These are phyloP conservation scores for Chlorella sp. DNA, from an alignment of 139 green algal species.

Conservation along the genomic window DNA sequence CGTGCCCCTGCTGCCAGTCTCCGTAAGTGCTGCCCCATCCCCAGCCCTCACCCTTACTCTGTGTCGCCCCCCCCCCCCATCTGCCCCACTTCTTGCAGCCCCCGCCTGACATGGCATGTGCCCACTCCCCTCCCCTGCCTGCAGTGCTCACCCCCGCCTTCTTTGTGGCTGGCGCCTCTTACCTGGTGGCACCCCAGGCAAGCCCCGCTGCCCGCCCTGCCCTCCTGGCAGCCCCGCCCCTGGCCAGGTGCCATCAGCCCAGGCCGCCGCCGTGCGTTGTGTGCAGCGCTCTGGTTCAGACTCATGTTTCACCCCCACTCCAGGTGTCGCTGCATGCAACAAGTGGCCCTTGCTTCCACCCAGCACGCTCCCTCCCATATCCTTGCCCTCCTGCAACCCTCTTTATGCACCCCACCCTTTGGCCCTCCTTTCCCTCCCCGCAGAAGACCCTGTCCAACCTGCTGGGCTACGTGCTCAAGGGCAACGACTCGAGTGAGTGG, in stretches of 20 bases:
- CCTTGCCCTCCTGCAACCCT: no score
- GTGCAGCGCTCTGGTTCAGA: neutral
- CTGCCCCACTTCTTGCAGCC: neutral
- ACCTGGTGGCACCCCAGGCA: slow-evolving; percentile 38
- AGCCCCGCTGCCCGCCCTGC: neutral
- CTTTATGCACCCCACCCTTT: no score
- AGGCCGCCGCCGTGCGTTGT: neutral
- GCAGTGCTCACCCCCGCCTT: slow-evolving; percentile 47
- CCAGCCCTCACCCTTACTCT: neutral
- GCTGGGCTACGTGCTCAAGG: slow-evolving; percentile 48
- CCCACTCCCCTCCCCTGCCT: neutral
- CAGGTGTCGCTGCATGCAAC: neutral
- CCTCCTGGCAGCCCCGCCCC: no score
- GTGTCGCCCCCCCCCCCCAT: neutral
- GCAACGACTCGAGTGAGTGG: slow-evolving; percentile 34
- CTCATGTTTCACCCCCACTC: neutral
- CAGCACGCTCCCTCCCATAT: neutral
- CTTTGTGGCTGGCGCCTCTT: slow-evolving; percentile 48
- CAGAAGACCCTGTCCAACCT: slow-evolving; percentile 49
- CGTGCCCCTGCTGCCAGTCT: no score
- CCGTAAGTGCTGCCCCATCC: no score
- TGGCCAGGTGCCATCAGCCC: no score
- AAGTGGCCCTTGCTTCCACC: no score
- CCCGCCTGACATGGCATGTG: neutral
- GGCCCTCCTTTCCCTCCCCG: neutral